Conservation (phyloP, 2,329 filamentous ascomycete genomes). For the Xylariales sp. region DNA sequence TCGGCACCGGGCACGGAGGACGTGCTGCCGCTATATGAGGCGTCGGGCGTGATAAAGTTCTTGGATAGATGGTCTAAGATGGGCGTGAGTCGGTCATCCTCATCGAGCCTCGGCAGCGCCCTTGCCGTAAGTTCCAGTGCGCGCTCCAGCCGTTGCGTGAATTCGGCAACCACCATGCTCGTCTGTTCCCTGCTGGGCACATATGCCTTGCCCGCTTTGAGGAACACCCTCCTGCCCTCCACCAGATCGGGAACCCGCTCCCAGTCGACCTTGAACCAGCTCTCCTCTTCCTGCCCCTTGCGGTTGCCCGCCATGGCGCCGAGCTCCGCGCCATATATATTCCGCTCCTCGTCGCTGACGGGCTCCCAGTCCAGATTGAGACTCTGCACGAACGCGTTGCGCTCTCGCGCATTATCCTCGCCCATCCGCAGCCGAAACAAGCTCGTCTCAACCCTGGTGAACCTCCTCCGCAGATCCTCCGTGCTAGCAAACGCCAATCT, state of each 20-base stretch:
- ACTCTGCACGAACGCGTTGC: conserved; percentile 68
- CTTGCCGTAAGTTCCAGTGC: conserved; percentile 89
- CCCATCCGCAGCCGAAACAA: conserved; percentile 80
- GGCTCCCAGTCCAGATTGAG: conserved; percentile 81
- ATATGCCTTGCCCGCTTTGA: conserved; percentile 81
- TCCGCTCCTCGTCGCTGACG: conserved; percentile 73
- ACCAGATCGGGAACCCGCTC: conserved; percentile 86
- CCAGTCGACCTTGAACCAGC: conserved; percentile 97
- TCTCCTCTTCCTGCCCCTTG: conserved; percentile 65
- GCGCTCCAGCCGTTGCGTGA: conserved; percentile 71
- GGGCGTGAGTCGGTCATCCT: conserved; percentile 81
- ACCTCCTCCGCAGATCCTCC: conserved; percentile 82
- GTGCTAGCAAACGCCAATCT: conserved; percentile 88
- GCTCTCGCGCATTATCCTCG: conserved; percentile 69
- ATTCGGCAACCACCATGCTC: conserved; percentile 86
- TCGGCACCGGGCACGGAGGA: conserved; percentile 63
- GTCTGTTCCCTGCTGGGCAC: conserved; percentile 83
- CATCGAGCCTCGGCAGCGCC: conserved; percentile 84
- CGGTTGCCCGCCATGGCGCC: conserved; percentile 39
- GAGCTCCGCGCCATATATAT: conserved; percentile 58
- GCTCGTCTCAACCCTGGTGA: conserved; percentile 80
- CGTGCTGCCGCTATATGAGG: conserved; percentile 66
- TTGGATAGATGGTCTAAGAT: conserved; percentile 78
- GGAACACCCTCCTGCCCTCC: conserved; percentile 69
- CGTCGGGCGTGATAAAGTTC: conserved; percentile 90